A percentile compares a stretch with the other conserved stretches of the same genome.
Evolutionary conservation across 1,139 yeast genomes (phyloP).

Genomic region (Blastobotrys arbuscula): DNA sequence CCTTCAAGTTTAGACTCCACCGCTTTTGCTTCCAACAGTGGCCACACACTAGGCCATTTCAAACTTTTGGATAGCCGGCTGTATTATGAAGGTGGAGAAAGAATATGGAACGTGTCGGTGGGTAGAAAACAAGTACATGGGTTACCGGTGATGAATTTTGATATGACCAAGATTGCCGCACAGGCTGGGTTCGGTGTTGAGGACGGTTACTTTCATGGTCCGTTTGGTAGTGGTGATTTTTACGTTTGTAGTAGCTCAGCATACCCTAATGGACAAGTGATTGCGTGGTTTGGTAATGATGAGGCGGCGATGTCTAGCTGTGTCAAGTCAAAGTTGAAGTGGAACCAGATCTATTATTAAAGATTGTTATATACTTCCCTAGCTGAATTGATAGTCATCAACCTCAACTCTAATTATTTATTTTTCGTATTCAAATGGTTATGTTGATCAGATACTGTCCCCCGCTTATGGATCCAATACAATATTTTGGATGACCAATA

Average conservation of each 20-base stretch:
- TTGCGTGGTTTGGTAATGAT: not conserved
- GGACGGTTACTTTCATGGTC: not conserved
- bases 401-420: too few relatives aligned
- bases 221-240: not conserved
- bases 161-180: not conserved
- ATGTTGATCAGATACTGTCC: too few relatives aligned
- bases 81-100: not conserved
- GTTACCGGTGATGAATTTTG: not conserved
- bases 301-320: not conserved
- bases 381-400: too few relatives aligned
- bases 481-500: too few relatives aligned
- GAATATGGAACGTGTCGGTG: not conserved
- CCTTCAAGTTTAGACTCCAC: not conserved
- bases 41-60: not conserved
- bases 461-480: too few relatives aligned
- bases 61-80: not conserved
- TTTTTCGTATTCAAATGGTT: too few relatives aligned
- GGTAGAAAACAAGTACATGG: not conserved
- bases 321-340: not conserved
- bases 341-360: not conserved
- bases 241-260: not conserved
- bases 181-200: conserved; percentile 2
- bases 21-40: not conserved
- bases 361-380: not conserved
- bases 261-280: not conserved